A percentile compares a stretch with the other conserved stretches of the same genome.
Conservation (phyloP, 139 green algal species). For the Coelastrella sp. region DNA sequence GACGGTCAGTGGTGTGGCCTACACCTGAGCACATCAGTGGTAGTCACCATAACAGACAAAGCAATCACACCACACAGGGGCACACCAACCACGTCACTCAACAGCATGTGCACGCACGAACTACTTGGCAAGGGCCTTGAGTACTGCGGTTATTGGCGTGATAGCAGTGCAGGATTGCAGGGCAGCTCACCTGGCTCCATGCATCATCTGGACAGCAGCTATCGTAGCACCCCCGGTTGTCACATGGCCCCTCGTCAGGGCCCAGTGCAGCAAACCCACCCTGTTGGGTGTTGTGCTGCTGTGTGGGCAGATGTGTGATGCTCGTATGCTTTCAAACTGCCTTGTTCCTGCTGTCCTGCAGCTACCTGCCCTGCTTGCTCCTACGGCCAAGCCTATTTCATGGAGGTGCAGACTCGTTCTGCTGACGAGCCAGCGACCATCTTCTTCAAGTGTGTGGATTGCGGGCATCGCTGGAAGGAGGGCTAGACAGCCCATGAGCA, state of each 20-base stretch:
- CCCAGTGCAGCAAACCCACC: too few relatives aligned
- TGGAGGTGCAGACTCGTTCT: constrained; percentile 94
- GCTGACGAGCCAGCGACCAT: constrained; percentile 95
- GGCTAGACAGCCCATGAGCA: constrained; percentile 35
- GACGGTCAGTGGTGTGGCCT: constrained; percentile 58
- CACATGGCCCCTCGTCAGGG: too few relatives aligned
- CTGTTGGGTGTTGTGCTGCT: too few relatives aligned
- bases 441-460: constrained; percentile 93
- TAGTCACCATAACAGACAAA: too few relatives aligned
- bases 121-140: too few relatives aligned
- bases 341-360: constrained; percentile 45
- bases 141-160: too few relatives aligned
- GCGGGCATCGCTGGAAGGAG: constrained; percentile 82
- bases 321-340: too few relatives aligned
- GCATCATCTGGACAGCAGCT: neutral
- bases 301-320: too few relatives aligned
- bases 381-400: constrained; percentile 90
- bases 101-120: too few relatives aligned
- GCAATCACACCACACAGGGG: too few relatives aligned
- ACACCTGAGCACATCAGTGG: neutral
- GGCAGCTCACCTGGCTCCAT: neutral
- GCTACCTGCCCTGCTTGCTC: constrained; percentile 85
- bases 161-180: neutral
- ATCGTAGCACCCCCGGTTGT: neutral
- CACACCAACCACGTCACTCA: too few relatives aligned